Conservation (phyloP, 2,329 filamentous ascomycete genomes). For the Harringtonia aguacate region DNA sequence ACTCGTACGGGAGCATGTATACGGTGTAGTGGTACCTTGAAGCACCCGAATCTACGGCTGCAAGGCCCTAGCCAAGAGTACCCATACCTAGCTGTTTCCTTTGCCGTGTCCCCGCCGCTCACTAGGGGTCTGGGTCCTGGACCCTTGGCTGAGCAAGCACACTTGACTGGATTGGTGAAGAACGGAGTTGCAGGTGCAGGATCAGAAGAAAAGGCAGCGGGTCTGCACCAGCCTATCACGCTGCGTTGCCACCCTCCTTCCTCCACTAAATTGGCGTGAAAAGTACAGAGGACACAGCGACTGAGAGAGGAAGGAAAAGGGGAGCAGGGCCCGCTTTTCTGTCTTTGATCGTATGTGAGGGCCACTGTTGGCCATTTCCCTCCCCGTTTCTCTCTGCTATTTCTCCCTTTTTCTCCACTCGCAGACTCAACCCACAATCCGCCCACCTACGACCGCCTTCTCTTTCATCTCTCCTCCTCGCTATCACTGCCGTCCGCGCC, state of each 20-base stretch:
- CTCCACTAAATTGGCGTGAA: constrained; percentile 1
- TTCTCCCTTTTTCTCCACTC: background rate
- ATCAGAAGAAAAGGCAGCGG: background rate
- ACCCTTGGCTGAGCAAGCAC: too few relatives aligned
- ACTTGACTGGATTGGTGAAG: background rate
- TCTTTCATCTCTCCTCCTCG: background rate
- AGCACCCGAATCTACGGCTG: too few relatives aligned
- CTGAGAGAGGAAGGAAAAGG: background rate
- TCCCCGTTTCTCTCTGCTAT: background rate
- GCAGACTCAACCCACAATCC: background rate
- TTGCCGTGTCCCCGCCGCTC: too few relatives aligned
- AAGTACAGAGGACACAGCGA: background rate
- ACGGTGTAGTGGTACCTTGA: too few relatives aligned
- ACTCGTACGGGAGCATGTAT: too few relatives aligned
- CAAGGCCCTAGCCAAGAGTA: too few relatives aligned
- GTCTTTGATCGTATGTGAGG: background rate
- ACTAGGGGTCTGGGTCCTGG: too few relatives aligned
- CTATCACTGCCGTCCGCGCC: background rate
- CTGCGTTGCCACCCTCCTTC: constrained; percentile 1
- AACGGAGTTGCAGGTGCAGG: background rate
- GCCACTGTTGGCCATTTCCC: background rate
- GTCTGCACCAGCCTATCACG: background rate
- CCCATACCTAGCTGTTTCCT: too few relatives aligned
- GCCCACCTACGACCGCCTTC: background rate
- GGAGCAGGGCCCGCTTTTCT: background rate